Evolutionary conservation across 106 monocot genomes (phyloP), one percentile per base, ranked within the genome.

Genomic region (Apostasia shenzhenica): DNA sequence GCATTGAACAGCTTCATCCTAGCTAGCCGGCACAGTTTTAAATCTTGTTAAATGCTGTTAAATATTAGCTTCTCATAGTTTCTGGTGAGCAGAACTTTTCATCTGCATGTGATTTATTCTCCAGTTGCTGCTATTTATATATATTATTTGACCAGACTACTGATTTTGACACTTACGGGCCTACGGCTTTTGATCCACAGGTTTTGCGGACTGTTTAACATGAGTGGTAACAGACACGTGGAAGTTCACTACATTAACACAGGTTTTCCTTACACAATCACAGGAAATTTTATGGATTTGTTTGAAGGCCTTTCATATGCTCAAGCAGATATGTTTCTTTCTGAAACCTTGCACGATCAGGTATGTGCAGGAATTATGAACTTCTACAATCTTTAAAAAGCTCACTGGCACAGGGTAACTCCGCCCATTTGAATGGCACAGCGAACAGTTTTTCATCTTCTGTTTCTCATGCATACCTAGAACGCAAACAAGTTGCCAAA

Each of bases 321-420:
- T 58, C 84, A 88, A n/a, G 76, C 76, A 57, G 81, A 80, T 79
- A 68, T 81, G 67, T 73, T 72, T 45, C 78, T 79, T 26, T 52
- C 85, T 57, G 84, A 82, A 76, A 79, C 85, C 45, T 81, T 88
- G 66, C 81, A 84, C 57, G 78, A 78, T 63, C 84, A 84, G 81
- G 88, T 88, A 68, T 46, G 41, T 50, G 39, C 43, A 2, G 8
- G 5, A 52, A 11, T 45, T 61, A 41, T 14, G 26, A 26, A 26
- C 26, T 26, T 26, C 26, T 26, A 26, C 26, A 26, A 26, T 26
- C 26, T 26, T 26, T 26, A 26, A 26, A 26, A 26, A 26, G 0
- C 26, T 26, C 26, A 26, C 26, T 26, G 26, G 26, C 26, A 26
- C 26, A 26, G 26, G 26, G 26, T 26, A 26, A 26, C 26, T 26